Percentiles rank a stretch among this genome's conserved stretches.
Conservation (phyloP, 192 early-diverging fungal genomes). For the Mortierella hygrophila region DNA sequence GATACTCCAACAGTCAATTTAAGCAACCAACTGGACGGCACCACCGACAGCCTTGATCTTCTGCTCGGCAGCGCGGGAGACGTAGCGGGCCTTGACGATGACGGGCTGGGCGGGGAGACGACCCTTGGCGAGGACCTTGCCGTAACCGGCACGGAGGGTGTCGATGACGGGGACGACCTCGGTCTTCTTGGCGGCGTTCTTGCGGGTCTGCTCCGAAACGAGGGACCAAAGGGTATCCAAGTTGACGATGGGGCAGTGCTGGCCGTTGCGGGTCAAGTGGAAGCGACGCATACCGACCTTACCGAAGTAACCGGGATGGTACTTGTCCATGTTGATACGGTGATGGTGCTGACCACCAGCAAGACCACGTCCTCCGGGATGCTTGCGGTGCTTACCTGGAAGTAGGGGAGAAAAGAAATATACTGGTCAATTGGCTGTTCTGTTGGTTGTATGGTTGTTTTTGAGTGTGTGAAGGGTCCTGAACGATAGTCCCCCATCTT, state of each 20-base stretch:
- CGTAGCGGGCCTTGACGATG: constrained; percentile 95
- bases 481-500: not conserved
- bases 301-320: constrained; percentile 99
- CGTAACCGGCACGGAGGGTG: constrained; percentile 82
- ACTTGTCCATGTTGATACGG: constrained; percentile 99
- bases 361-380: constrained; percentile 99
- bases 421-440: not conserved
- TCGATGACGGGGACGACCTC: constrained; percentile 96
- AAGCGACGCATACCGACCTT: constrained; percentile 99
- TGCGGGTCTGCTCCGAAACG: constrained; percentile 87
- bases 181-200: constrained; percentile 83
- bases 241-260: constrained; percentile 91
- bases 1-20: constrained; percentile 58
- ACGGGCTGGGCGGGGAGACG: constrained; percentile 88
- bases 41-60: constrained; percentile 99
- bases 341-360: constrained; percentile 99
- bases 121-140: constrained; percentile 98
- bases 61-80: constrained; percentile 94
- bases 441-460: not conserved
- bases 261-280: constrained; percentile 94
- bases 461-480: not conserved
- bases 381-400: constrained; percentile 97
- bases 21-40: constrained; percentile 74
- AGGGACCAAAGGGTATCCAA: constrained; percentile 95
- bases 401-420: not conserved